Conservation (phyloP, 352 stramenopile species). For the Phytophthora kernoviae region DNA sequence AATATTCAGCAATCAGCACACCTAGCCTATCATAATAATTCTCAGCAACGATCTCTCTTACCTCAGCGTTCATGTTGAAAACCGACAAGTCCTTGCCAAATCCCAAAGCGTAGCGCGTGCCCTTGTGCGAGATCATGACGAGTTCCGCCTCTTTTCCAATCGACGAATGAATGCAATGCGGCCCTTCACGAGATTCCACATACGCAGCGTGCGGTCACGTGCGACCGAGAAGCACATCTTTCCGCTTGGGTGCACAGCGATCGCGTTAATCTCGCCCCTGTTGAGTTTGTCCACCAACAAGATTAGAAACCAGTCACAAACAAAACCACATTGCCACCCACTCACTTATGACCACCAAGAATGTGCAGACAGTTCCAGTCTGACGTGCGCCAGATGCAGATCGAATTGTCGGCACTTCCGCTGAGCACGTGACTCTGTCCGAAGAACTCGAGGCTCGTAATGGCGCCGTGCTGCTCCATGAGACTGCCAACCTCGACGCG, state of each 20-base stretch:
- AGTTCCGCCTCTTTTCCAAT: constrained; percentile 78
- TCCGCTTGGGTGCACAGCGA: constrained; percentile 88
- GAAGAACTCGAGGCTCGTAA: constrained; percentile 89
- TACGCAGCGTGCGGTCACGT: constrained; percentile 82
- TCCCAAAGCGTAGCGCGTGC: constrained; percentile 69
- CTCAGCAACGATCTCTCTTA: constrained; percentile 8
- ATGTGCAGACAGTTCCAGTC: constrained; percentile 92
- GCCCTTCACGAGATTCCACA: constrained; percentile 92
- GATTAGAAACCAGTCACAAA: background rate
- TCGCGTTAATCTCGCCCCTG: constrained; percentile 81
- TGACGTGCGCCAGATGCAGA: constrained; percentile 90
- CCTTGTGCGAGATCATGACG: constrained; percentile 79
- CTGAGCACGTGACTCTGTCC: constrained; percentile 88
- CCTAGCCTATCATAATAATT: constrained; percentile 1
- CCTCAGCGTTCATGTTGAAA: constrained; percentile 83
- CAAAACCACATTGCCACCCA: constrained; percentile 2
- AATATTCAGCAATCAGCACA: background rate
- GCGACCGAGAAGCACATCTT: constrained; percentile 89
- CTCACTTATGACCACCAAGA: constrained; percentile 86
- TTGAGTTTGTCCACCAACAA: background rate
- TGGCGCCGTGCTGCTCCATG: constrained; percentile 87
- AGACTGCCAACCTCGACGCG: constrained; percentile 85
- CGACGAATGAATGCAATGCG: constrained; percentile 88
- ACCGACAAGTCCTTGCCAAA: constrained; percentile 79
- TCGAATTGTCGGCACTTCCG: constrained; percentile 86